phyloP scores from a whole-genome alignment of 2,329 filamentous ascomycete species.

The Phialocephala subalpina region DNA sequence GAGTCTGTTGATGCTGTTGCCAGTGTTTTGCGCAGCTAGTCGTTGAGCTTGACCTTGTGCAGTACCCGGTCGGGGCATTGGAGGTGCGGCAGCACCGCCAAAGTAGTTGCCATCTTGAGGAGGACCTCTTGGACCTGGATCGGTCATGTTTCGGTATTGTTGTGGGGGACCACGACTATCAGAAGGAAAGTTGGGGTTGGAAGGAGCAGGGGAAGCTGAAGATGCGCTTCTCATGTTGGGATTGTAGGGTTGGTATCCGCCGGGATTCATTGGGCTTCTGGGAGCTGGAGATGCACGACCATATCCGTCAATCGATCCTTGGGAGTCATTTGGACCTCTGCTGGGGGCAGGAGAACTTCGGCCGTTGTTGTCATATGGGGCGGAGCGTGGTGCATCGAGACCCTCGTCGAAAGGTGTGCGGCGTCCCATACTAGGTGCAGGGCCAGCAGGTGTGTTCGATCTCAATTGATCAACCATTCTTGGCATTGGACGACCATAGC shows the following conservation, averaged over 20 bases:
- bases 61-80: conserved; percentile 31
- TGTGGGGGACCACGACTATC: conserved; percentile 20
- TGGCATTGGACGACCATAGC: conserved; percentile 38
- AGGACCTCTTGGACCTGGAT: conserved; percentile 33
- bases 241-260: conserved; percentile 35
- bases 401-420: conserved; percentile 39
- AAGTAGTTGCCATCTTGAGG: conserved; percentile 30
- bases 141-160: conserved; percentile 38
- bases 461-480: conserved; percentile 34
- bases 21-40: conserved; percentile 8
- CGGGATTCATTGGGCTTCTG: conserved; percentile 12
- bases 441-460: conserved; percentile 40
- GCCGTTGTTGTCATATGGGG: conserved; percentile 24
- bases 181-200: conserved; percentile 25
- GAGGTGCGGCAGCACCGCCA: conserved; percentile 22
- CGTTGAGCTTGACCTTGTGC: conserved; percentile 9
- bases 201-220: conserved; percentile 30
- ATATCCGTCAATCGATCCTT: conserved; percentile 23
- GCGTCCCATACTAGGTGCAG: conserved; percentile 37
- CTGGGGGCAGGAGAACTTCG: conserved; percentile 29
- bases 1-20: conserved; percentile 23
- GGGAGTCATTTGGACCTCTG: conserved; percentile 20
- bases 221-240: conserved; percentile 32
- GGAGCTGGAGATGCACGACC: conserved; percentile 32
- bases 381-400: conserved; percentile 25